A percentile compares a stretch with the other conserved stretches of the same genome.
phyloP scores from a whole-genome alignment of 495 filamentous ascomycete genomes.

The Astrothelium macrocarpum region DNA sequence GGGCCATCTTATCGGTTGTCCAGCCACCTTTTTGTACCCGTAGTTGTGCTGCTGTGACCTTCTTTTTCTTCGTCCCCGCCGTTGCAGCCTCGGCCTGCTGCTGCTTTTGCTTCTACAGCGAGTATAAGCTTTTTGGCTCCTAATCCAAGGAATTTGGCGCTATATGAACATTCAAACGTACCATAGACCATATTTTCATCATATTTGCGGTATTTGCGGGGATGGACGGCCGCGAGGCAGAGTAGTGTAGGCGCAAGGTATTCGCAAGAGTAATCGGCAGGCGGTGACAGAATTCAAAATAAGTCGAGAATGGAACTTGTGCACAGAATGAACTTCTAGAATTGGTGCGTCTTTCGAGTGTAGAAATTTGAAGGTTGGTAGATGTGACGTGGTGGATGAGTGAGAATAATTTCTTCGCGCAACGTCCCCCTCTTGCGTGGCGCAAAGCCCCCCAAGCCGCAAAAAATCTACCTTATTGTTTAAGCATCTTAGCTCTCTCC shows the following conservation, averaged over 20 bases:
- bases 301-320: neutral
- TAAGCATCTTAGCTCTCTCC: too few relatives aligned
- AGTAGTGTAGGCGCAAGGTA: neutral
- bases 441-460: too few relatives aligned
- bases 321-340: too few relatives aligned
- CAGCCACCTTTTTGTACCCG: constrained; percentile 84
- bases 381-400: neutral
- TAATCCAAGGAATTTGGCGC: constrained; percentile 9
- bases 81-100: constrained; percentile 64
- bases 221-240: neutral
- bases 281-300: neutral
- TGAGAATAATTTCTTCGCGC: too few relatives aligned
- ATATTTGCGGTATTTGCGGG: constrained; percentile 47
- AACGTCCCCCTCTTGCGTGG: too few relatives aligned
- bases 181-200: constrained; percentile 99
- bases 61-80: constrained; percentile 77
- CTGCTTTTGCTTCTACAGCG: constrained; percentile 75
- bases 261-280: neutral
- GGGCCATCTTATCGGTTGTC: neutral
- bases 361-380: neutral
- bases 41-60: constrained; percentile 90
- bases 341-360: too few relatives aligned
- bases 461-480: too few relatives aligned
- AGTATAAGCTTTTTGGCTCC: constrained; percentile 45
- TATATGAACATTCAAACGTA: constrained; percentile 32